These are phyloP conservation scores for Hordeum marinum DNA, from an alignment of 176 grass and related monocot species.

Conservation along the genomic window DNA sequence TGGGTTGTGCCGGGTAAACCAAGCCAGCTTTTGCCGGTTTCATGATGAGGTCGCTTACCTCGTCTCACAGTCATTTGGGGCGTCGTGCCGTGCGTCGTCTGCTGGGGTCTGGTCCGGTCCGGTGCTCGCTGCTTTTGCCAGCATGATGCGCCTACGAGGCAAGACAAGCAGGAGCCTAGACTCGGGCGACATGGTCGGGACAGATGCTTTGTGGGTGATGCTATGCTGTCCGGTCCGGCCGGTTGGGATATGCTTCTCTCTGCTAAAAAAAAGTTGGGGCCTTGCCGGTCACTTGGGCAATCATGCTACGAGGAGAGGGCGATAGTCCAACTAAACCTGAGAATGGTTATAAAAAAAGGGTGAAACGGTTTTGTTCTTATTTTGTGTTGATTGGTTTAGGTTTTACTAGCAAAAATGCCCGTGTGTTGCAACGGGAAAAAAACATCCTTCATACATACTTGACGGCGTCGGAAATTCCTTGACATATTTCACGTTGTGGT, in stretches of 20 bases:
- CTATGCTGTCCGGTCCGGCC: not conserved
- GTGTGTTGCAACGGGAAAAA: too few relatives aligned
- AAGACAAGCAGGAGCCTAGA: not conserved
- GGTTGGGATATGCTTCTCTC: not conserved
- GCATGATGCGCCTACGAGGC: not conserved
- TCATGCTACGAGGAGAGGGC: too few relatives aligned
- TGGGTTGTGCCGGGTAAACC: not conserved
- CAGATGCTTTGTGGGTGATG: not conserved
- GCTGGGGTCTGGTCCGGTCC: not conserved
- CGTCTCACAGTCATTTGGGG: not conserved
- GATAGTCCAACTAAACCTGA: too few relatives aligned
- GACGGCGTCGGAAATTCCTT: too few relatives aligned
- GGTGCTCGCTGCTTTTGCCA: not conserved
- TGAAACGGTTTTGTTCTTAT: too few relatives aligned
- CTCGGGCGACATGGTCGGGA: slow-evolving; percentile 7
- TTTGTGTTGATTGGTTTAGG: too few relatives aligned
- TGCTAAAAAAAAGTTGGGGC: not conserved
- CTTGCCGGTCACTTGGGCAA: not conserved
- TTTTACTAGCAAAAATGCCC: too few relatives aligned
- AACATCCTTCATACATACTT: too few relatives aligned
- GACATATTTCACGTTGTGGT: too few relatives aligned
- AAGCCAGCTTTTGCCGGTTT: not conserved
- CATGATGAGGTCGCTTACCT: not conserved
- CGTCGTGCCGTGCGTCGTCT: not conserved
- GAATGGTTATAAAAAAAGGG: too few relatives aligned